These are phyloP conservation scores for Leptographium procerum DNA, from an alignment of 2,329 filamentous ascomycete species.

Conservation along the genomic window DNA sequence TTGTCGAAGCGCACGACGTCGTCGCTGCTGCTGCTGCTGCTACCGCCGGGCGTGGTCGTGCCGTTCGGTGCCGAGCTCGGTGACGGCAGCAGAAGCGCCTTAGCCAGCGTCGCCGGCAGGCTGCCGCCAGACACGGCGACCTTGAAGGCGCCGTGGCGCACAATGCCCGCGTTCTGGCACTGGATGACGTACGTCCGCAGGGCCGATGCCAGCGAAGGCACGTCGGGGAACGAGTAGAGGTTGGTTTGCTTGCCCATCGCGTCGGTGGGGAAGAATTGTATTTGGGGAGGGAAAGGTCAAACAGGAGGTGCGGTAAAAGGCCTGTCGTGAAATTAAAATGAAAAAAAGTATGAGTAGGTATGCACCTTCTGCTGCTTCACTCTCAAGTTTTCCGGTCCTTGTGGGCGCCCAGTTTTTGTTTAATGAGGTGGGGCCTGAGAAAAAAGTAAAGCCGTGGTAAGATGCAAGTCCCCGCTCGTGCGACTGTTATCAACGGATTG, in stretches of 20 bases:
- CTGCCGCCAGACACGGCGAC: conserved; percentile 90
- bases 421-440: neutral
- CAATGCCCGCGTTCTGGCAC: conserved; percentile 67
- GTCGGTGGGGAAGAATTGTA: conserved; percentile 2
- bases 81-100: conserved; percentile 60
- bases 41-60: neutral
- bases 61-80: conserved; percentile 14
- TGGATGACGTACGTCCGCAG: conserved; percentile 76
- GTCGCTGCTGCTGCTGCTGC: conserved; percentile 24
- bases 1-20: conserved; percentile 66
- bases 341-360: no score
- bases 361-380: neutral
- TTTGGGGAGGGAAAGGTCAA: no score
- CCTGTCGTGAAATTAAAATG: neutral
- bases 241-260: conserved; percentile 50
- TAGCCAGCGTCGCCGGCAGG: conserved; percentile 75
- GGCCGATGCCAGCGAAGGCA: conserved; percentile 59
- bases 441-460: neutral
- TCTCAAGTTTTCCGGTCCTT: neutral
- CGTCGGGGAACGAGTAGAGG: conserved; percentile 69
- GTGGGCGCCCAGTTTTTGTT: neutral
- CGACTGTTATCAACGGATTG: no score
- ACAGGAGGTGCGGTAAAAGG: neutral
- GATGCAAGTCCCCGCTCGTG: neutral
- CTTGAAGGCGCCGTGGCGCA: conserved; percentile 77